Percentiles rank a stretch among this genome's conserved stretches.
Conservation (phyloP, 163 green algal genomes). For the Scenedesmus sp. region DNA sequence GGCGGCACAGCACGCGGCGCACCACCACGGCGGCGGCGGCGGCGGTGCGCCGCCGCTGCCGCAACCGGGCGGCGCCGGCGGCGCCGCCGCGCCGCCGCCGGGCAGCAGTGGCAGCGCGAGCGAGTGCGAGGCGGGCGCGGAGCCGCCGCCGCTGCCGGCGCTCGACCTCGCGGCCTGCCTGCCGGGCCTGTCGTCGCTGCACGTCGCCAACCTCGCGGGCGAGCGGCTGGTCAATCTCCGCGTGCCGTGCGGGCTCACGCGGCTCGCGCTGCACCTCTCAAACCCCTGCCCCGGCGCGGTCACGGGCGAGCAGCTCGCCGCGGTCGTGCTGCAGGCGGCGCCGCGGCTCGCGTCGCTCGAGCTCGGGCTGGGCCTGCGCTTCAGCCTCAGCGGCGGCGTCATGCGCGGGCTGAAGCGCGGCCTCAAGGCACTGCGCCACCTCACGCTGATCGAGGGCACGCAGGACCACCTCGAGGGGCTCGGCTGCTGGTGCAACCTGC, state of each 20-base stretch:
- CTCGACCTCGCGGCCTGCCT: constrained; percentile 5
- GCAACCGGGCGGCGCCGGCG: constrained; percentile 3
- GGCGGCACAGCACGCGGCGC: too few species aligned
- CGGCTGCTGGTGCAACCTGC: constrained; percentile 42
- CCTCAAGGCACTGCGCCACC: constrained; percentile 13
- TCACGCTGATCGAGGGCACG: constrained; percentile 17
- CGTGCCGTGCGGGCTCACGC: constrained; percentile 4
- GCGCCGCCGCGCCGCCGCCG: neutral
- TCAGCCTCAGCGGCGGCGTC: constrained; percentile 31
- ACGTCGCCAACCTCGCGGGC: constrained; percentile 8
- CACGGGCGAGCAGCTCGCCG: constrained; percentile 35
- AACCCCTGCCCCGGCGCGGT: constrained; percentile 32
- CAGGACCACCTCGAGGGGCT: constrained; percentile 41
- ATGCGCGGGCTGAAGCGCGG: constrained; percentile 37
- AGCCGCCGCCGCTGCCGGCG: neutral
- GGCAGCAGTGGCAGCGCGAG: constrained; percentile 8
- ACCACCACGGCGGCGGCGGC: constrained; percentile 3
- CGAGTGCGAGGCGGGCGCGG: neutral
- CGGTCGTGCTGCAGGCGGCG: constrained; percentile 15
- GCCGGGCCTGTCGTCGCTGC: constrained; percentile 1
- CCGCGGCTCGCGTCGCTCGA: constrained; percentile 7
- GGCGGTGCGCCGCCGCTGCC: neutral
- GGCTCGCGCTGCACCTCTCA: constrained; percentile 22
- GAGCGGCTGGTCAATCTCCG: constrained; percentile 4
- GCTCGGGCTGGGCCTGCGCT: constrained; percentile 34